Base-by-base conservation (phyloP, 2,329 filamentous ascomycete genomes). In the Stemphylium lycopersici region DNA sequence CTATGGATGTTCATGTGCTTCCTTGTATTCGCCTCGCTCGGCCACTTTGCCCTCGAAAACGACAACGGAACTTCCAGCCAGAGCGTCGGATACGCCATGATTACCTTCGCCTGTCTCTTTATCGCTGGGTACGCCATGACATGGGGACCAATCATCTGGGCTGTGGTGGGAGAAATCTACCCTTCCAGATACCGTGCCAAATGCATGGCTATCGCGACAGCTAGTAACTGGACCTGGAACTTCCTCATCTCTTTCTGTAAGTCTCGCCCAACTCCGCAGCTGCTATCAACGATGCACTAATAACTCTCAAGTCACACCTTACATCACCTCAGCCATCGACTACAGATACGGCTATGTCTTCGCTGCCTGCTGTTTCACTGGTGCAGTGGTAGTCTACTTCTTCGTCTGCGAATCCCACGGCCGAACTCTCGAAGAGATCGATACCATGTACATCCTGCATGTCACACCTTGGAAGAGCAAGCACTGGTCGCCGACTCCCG, bases 281-380 rank as follows among this genome's bases (percentile, higher is more conserved):
- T 13, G 18, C 22, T 15, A 5, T 43, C 13, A 15, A 24, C n/a
- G 1, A 3, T 15, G 4, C n/a, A 32, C 33, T 52, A 29, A 52
- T 32, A 34, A 29, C 10, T 15, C 31, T 13, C 6, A 3, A 56
- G 53, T 91, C 78, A 91, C 90, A 0, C 88, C 90, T 0, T 92
- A 91, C 74, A 92, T 93, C 69, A 89, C 87, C 0, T 77, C 80
- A 0, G 83, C 83, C 3, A 92, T 92, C 49, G 84, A 88, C 62
- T 92, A 88, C 74, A 81, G 81, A 1, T 90, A 90, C 65, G 90
- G 90, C 2, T 90, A 91, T 59, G 85, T 93, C 26, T 92, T 92
- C 72, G 89, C 88, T 0, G 87, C 81, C 0, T 91, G 88, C 68
- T 89, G 90, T 63, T 77, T 90, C 15, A 78, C 84, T 0, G 88